These are phyloP conservation scores for Eremothecium coryli DNA, from an alignment of 1,139 yeast genomes.

Conservation along the genomic window DNA sequence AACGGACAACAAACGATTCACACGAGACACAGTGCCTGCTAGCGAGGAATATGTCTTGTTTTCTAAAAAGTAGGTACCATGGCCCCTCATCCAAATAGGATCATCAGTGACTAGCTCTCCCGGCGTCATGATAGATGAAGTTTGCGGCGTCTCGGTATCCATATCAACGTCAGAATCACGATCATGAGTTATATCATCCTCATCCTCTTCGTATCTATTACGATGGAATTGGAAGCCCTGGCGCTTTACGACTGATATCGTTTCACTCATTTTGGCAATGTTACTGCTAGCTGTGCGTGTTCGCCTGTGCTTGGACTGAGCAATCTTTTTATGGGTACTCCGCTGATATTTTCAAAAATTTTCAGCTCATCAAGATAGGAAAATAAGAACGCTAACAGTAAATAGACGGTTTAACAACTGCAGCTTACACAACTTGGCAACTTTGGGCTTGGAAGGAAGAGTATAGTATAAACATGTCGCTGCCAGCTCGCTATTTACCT, in stretches of 20 bases:
- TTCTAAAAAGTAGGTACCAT: constrained; percentile 78
- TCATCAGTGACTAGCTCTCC: constrained; percentile 97
- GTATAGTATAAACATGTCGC: constrained; percentile 10
- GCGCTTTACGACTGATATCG: constrained; percentile 24
- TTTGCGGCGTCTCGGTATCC: constrained; percentile 20
- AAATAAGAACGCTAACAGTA: too few relatives aligned
- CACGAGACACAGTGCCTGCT: constrained; percentile 82
- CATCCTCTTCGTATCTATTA: constrained; percentile 11
- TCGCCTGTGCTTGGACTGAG: too few relatives aligned
- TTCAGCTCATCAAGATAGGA: too few relatives aligned
- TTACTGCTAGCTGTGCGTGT: too few relatives aligned
- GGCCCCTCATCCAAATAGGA: constrained; percentile 98
- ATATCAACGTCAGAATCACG: constrained; percentile 14
- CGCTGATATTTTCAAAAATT: constrained; percentile 2
- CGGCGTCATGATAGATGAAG: constrained; percentile 62
- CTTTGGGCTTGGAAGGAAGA: too few relatives aligned
- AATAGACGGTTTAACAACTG: not conserved
- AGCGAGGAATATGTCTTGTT: constrained; percentile 76
- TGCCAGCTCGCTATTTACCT: constrained; percentile 34
- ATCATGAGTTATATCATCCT: constrained; percentile 12
- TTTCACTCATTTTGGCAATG: constrained; percentile 22
- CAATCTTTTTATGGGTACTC: too few relatives aligned
- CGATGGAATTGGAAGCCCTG: constrained; percentile 20
- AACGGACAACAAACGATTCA: constrained; percentile 79
- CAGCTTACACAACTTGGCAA: too few relatives aligned